Conservation (phyloP, 2,329 filamentous ascomycete genomes). For the Calonectria montana region DNA sequence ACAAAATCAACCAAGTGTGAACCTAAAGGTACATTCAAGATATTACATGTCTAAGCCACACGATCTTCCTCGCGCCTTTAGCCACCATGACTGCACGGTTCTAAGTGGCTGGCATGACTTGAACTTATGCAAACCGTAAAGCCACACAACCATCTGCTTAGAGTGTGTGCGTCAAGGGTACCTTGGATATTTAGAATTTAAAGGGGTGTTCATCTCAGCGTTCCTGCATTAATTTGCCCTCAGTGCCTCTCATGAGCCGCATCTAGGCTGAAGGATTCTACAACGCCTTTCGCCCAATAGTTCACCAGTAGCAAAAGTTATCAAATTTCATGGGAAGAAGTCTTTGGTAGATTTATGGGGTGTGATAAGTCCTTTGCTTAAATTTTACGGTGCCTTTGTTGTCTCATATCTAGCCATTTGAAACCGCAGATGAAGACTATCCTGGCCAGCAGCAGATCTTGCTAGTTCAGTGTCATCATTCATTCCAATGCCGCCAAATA, state of each 20-base stretch:
- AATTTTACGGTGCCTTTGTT: too few relatives aligned
- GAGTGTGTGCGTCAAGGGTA: not conserved
- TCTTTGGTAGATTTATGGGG: too few relatives aligned
- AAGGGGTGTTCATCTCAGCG: not conserved
- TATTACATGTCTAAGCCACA: not conserved
- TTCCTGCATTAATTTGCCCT: not conserved
- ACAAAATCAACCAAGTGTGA: not conserved
- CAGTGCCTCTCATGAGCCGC: not conserved
- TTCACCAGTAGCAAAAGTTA: too few relatives aligned
- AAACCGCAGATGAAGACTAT: too few relatives aligned
- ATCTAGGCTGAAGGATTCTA: not conserved
- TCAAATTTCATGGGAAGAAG: too few relatives aligned
- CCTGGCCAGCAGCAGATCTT: too few relatives aligned
- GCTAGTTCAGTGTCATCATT: too few relatives aligned
- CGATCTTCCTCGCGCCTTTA: too few relatives aligned
- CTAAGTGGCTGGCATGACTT: not conserved
- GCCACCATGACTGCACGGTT: not conserved
- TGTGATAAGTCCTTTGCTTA: too few relatives aligned
- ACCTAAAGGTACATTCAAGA: not conserved
- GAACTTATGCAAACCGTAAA: not conserved
- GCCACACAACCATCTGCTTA: not conserved
- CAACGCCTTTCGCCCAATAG: not conserved
- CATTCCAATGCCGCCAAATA: too few relatives aligned
- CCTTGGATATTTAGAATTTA: not conserved
- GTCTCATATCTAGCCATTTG: too few relatives aligned